Percentiles rank a stretch among this genome's conserved stretches.
Conservation (phyloP, 495 filamentous ascomycete species). For the Eremomyces bilateralis region DNA sequence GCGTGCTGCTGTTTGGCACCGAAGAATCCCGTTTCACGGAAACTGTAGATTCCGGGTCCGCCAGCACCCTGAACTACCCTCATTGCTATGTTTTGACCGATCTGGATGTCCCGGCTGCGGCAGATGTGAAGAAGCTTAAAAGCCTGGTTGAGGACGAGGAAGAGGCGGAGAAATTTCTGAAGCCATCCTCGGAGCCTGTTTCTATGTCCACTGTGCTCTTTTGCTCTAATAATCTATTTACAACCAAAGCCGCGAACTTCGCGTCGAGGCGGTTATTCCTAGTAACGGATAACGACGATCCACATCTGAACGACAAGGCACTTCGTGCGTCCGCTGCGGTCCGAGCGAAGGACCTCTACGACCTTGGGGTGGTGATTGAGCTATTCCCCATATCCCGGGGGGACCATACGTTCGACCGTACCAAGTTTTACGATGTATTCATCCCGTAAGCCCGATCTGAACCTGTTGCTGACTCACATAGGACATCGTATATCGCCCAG, state of each 20-base stretch:
- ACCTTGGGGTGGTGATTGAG: conserved; percentile 81
- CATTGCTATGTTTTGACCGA: conserved; percentile 87
- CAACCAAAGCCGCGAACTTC: conserved; percentile 85
- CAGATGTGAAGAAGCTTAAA: conserved; percentile 64
- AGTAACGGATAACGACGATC: conserved; percentile 86
- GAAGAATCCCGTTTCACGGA: conserved; percentile 66
- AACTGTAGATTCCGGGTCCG: conserved; percentile 31
- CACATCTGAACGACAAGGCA: conserved; percentile 46
- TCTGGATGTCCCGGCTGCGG: conserved; percentile 66
- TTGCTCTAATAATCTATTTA: conserved; percentile 91
- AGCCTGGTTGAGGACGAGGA: conserved; percentile 54
- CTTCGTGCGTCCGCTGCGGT: conserved; percentile 56
- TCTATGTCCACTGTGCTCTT: conserved; percentile 84
- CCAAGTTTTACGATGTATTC: conserved; percentile 78
- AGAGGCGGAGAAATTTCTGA: conserved; percentile 36
- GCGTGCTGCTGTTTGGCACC: conserved; percentile 83
- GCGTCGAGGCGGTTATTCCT: conserved; percentile 80
- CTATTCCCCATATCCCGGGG: conserved; percentile 73
- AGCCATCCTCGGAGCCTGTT: conserved; percentile 42
- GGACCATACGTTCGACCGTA: conserved; percentile 55
- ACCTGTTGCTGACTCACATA: conserved; percentile 1
- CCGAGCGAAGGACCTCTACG: conserved; percentile 85
- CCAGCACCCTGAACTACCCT: conserved; percentile 43
- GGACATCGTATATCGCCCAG: conserved; percentile 21
- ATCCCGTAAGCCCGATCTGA: background rate